phyloP scores from a whole-genome alignment of 331 rosid species.

The Rhamnella rubrinervis region DNA sequence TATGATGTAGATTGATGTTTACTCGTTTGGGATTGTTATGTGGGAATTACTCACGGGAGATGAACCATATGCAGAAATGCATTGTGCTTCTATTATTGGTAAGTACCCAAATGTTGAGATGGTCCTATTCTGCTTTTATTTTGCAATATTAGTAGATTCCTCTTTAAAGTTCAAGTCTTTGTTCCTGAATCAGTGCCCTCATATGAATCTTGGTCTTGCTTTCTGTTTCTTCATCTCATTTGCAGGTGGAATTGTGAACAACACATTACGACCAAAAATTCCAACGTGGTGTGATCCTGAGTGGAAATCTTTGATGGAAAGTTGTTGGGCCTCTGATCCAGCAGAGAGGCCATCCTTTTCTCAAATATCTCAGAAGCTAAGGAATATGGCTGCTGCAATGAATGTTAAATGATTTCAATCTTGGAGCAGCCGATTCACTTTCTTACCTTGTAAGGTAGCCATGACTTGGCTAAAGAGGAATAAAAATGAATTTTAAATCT shows the following conservation, averaged over 20 bases:
- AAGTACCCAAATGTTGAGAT: constrained; percentile 27
- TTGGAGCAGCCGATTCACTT: constrained; percentile 27
- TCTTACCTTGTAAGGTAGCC: constrained; percentile 36
- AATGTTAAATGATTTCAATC: constrained; percentile 67
- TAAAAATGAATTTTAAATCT: constrained; percentile 47
- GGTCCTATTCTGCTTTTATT: neutral
- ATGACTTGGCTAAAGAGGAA: constrained; percentile 39
- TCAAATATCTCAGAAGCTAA: constrained; percentile 90
- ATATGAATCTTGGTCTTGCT: constrained; percentile 1
- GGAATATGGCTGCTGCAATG: constrained; percentile 95
- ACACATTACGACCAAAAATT: constrained; percentile 79
- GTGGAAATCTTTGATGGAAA: constrained; percentile 96
- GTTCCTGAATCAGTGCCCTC: neutral
- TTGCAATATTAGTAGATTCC: neutral
- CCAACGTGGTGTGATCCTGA: constrained; percentile 99
- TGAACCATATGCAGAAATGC: constrained; percentile 96
- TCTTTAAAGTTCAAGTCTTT: neutral
- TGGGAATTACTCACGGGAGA: constrained; percentile 98
- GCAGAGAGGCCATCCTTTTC: constrained; percentile 79
- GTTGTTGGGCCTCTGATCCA: constrained; percentile 94
- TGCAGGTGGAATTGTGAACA: constrained; percentile 95
- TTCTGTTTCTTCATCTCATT: constrained; percentile 18
- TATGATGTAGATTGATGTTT: constrained; percentile 84
- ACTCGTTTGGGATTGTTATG: constrained; percentile 97
- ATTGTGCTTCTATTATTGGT: constrained; percentile 98